A percentile compares a stretch with the other conserved stretches of the same genome.
Evolutionary conservation across 2,329 filamentous ascomycete species (phyloP).

Genomic region (Trichophyton simii): DNA sequence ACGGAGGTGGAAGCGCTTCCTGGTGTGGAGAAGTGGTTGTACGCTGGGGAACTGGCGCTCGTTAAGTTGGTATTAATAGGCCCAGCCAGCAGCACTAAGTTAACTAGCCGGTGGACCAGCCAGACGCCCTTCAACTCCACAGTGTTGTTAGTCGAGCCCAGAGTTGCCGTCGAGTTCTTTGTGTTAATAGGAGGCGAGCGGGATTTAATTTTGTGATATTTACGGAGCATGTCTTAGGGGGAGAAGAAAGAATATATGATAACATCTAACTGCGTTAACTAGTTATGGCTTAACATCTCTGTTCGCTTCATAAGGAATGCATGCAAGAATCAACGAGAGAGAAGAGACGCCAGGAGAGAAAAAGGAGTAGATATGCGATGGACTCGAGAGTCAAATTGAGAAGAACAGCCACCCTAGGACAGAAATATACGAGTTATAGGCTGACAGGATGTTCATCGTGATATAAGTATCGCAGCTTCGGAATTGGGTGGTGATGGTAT

Average conservation of each 20-base stretch:
- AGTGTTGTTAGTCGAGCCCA: not conserved
- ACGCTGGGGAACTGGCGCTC: not conserved
- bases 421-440: not conserved
- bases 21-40: not conserved
- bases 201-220: not conserved
- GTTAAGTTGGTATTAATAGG: not conserved
- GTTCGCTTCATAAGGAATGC: not conserved
- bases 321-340: not conserved
- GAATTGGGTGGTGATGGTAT: too few species aligned
- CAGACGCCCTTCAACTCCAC: not conserved
- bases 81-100: too few species aligned
- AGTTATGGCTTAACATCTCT: not conserved
- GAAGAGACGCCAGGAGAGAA: not conserved
- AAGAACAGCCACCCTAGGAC: not conserved
- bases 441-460: not conserved
- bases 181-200: not conserved
- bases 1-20: not conserved
- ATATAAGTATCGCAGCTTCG: not conserved
- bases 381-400: not conserved
- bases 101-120: too few species aligned
- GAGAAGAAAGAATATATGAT: not conserved
- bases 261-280: not conserved
- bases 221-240: not conserved
- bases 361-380: conserved; percentile 1
- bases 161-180: not conserved